Conservation (phyloP, 164 flowering plant species). For the Cinnamomum micranthum region DNA sequence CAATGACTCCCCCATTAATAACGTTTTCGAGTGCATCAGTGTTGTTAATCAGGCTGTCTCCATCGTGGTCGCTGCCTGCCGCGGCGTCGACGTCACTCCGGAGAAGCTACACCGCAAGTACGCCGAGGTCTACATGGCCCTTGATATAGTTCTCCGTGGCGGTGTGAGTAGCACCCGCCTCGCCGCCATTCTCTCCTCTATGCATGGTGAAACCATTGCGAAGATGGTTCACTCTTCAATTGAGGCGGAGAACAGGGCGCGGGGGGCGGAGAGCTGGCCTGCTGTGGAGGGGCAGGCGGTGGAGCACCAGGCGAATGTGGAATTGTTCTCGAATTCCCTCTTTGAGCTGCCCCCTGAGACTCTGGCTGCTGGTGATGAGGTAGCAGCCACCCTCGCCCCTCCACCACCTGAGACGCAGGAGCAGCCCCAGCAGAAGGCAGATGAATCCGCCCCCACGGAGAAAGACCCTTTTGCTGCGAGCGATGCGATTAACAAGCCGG, state of each 20-base stretch:
- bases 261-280: constrained; percentile 82
- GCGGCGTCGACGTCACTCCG: constrained; percentile 95
- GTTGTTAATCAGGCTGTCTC: constrained; percentile 90
- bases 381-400: constrained; percentile 44
- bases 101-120: constrained; percentile 81
- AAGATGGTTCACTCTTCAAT: constrained; percentile 90
- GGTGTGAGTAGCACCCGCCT: constrained; percentile 84
- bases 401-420: constrained; percentile 17
- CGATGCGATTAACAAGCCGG: constrained; percentile 66
- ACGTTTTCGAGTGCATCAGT: constrained; percentile 88
- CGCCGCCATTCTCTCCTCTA: constrained; percentile 71
- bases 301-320: constrained; percentile 58
- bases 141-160: constrained; percentile 80
- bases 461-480: constrained; percentile 97
- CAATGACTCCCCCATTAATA: constrained; percentile 46
- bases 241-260: constrained; percentile 71
- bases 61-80: constrained; percentile 85
- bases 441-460: constrained; percentile 37
- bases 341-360: constrained; percentile 88
- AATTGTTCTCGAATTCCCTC: constrained; percentile 46
- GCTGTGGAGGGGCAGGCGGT: constrained; percentile 42
- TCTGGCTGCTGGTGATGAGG: constrained; percentile 81
- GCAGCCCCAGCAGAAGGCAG: constrained; percentile 32
- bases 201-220: constrained; percentile 89
- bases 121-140: constrained; percentile 86